Base-by-base conservation (phyloP, 2,329 filamentous ascomycete species). In the Septoria petroselini region DNA sequence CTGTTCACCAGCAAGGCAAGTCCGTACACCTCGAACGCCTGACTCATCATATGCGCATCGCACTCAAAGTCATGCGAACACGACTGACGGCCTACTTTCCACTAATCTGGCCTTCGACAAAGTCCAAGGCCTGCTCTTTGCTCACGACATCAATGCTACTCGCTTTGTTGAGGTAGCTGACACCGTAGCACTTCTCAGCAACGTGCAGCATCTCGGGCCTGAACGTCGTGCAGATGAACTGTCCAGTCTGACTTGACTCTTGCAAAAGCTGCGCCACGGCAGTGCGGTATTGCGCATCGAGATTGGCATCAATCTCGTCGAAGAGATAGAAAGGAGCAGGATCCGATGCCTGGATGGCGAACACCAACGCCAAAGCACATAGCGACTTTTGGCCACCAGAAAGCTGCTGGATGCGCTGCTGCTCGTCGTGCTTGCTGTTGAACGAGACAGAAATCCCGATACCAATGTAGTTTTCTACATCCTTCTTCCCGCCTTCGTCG, bases 221-320 rank as follows among this genome's bases (percentile, higher is more conserved):
- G 81, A 98, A 98, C 2, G 93, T 98, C 3, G 93, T 98, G 78
- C 93, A 97, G 70, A 98, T 98, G 68, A 98, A 98, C 69, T 98
- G 85, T 0, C 83, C 84, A 29, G 65, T 70, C 40, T 71, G 70
- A 25, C 62, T 68, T 40, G 67, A 65, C 60, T 74, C 79, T 65
- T 91, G 78, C 17, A 98, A 78, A 74, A 97, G 88, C 49, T 88
- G 81, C 2, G 93, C 93, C 8, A 98, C 93, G 1, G 93, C 91
- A 1, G 93, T 96, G 54, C 93, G 86, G 74, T 98, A 98, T 71
- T 98, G 93, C 1, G 93, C 91, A 68, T 98, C 93, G 18, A 98
- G 80, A 68, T 98, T 98, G 69, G 93, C 93, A 66, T 98, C 93
- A 57, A 98, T 95, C 71, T 98, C 93, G 69, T 98, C 93, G 62